Base-by-base conservation (phyloP, 2,329 filamentous ascomycete genomes). In the Clonostachys solani region DNA sequence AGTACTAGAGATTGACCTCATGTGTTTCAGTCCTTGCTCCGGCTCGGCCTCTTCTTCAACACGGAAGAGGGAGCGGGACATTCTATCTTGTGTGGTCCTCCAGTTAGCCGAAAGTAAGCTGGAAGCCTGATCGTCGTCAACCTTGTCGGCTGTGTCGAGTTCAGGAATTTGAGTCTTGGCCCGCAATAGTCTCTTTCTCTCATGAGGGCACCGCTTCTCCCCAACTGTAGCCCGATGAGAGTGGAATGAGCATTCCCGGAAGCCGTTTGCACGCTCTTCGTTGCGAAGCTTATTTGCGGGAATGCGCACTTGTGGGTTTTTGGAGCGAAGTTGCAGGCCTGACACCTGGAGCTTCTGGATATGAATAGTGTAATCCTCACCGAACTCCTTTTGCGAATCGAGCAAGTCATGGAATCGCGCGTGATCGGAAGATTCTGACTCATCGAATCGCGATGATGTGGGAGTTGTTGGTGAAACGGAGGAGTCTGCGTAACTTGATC, bases 181-280 rank as follows among this genome's bases (percentile, higher is more conserved):
- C 12, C 36, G 36, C 12, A 38, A 29, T 18, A 43, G 23, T 8
- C 47, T 35, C 34, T 46, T 49, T n/a, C 47, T 23, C 47, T 57
- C 57, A 53, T 80, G 72, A 13, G 77, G 78, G 50, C 79, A 83
- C n/a, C 62, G 63, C 6, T 69, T 69, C 60, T 83, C 72, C 17
- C 77, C 78, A 34, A 80, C 75, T 8, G 67, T 62, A 5, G 75
- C 71, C 17, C 79, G 69, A 55, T 83, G 79, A 36, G 74, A 79
- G 59, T 83, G 79, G 54, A 83, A 83, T 12, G 77, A 79, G 59
- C 79, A 83, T 60, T 79, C 75, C 19, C 79, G 69, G 59, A 81
- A 83, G n/a, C 78, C 79, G 55, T 81, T 81, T 45, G 74, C 68
- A 35, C 78, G 74, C 63, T 81, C 75, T 42, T 79, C 78, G 60